Conservation (phyloP, 176 grass and related monocot species). For the Oryza meridionalis region DNA sequence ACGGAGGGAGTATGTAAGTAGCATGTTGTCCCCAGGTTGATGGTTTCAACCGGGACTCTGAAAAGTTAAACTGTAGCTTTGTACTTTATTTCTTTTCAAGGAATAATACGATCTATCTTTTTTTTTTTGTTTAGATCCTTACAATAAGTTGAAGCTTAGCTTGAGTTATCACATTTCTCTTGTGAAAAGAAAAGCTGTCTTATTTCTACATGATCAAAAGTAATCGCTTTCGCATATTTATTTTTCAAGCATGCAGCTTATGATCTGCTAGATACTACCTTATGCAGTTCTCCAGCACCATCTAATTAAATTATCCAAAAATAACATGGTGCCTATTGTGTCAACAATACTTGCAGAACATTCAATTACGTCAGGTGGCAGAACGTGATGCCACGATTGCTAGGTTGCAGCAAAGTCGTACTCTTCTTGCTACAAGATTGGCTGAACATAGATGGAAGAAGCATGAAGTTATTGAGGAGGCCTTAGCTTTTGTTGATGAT, state of each 20-base stretch:
- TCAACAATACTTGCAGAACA: constrained; percentile 42
- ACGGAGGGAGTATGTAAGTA: background rate
- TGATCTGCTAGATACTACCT: background rate
- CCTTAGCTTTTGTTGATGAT: constrained; percentile 63
- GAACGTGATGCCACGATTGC: constrained; percentile 60
- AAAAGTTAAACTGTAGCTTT: background rate
- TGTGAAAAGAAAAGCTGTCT: background rate
- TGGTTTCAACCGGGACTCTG: background rate
- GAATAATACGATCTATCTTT: background rate
- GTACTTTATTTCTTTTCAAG: background rate
- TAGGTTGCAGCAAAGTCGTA: constrained; percentile 69
- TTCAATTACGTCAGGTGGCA: constrained; percentile 61
- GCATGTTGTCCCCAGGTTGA: background rate
- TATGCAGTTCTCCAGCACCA: background rate
- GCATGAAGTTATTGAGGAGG: constrained; percentile 70
- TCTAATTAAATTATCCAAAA: background rate
- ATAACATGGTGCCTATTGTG: constrained; percentile 24
- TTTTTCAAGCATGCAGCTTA: too few relatives aligned
- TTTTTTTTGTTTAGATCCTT: background rate
- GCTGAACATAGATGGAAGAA: constrained; percentile 63
- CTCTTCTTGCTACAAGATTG: constrained; percentile 69
- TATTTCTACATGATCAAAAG: background rate
- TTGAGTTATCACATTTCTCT: background rate
- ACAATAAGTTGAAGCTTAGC: background rate
- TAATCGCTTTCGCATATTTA: background rate